Conservation (phyloP, 2,329 filamentous ascomycete species). For the Catunica adiposa region DNA sequence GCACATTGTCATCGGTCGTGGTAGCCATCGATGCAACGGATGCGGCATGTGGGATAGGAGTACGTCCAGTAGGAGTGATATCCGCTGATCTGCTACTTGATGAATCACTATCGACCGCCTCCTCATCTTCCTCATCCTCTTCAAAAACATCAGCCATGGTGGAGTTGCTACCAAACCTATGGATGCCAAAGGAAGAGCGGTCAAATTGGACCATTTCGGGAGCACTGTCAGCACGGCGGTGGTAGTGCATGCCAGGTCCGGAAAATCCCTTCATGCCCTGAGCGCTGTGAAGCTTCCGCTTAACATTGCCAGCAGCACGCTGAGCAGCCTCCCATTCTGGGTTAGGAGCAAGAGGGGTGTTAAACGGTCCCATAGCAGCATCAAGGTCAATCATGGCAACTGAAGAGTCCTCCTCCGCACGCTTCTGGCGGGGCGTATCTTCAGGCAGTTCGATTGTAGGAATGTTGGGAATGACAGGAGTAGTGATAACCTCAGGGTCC, state of each 20-base stretch:
- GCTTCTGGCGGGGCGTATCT: constrained; percentile 7
- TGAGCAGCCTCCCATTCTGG: constrained; percentile 53
- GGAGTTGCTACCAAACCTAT: constrained; percentile 47
- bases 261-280: constrained; percentile 52
- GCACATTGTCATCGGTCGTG: constrained; percentile 13
- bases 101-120: constrained; percentile 19
- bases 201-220: constrained; percentile 67
- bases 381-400: constrained; percentile 86
- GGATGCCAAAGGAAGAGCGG: constrained; percentile 36
- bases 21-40: constrained; percentile 12
- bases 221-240: constrained; percentile 63
- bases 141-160: constrained; percentile 80
- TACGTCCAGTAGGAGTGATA: constrained; percentile 11
- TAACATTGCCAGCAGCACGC: constrained; percentile 34
- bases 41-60: constrained; percentile 11
- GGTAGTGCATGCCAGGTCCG: constrained; percentile 57
- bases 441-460: constrained; percentile 18
- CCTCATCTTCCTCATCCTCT: constrained; percentile 45
- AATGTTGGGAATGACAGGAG: constrained; percentile 4
- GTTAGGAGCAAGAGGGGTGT: constrained; percentile 52
- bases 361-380: constrained; percentile 81
- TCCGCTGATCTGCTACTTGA: constrained; percentile 12
- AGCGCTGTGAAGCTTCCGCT: constrained; percentile 61
- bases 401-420: constrained; percentile 41
- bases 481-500: constrained; percentile 11